Evolutionary conservation across 805 yeast species (phyloP).

Genomic region (Yarrowia keelungensis): DNA sequence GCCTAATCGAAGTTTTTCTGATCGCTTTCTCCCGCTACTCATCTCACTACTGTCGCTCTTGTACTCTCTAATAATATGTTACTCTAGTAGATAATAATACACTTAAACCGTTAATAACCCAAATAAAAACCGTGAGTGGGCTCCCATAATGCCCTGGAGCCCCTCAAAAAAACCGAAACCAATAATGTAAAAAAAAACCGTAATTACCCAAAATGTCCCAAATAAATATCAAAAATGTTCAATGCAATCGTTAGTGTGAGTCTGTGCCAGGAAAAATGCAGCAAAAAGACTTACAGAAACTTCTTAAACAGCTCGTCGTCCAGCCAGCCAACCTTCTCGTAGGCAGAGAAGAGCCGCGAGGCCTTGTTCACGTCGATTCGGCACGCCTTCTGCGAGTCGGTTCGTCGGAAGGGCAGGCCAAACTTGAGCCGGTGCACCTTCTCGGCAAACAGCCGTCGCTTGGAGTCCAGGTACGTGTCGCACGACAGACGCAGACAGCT

Average conservation of each 20-base stretch:
- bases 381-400: constrained; percentile 98
- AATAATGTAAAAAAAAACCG: constrained; percentile 32
- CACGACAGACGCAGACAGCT: constrained; percentile 89
- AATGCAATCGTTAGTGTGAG: constrained; percentile 30
- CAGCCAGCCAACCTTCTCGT: constrained; percentile 91
- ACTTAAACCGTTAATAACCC: constrained; percentile 33
- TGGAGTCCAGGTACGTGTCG: constrained; percentile 76
- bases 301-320: constrained; percentile 71
- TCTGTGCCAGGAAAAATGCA: neutral
- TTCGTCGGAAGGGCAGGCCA: constrained; percentile 86
- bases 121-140: constrained; percentile 27
- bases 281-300: constrained; percentile 48
- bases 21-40: too few species aligned
- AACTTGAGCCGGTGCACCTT: constrained; percentile 76
- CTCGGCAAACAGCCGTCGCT: constrained; percentile 85
- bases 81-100: constrained; percentile 27
- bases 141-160: constrained; percentile 14
- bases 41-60: too few species aligned
- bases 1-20: neutral
- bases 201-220: constrained; percentile 36
- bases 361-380: constrained; percentile 97
- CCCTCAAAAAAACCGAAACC: constrained; percentile 32
- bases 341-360: constrained; percentile 86
- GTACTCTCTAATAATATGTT: constrained; percentile 11
- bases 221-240: constrained; percentile 38